These are phyloP conservation scores for Fusarium palustre DNA, from an alignment of 2,329 filamentous ascomycete species.

Conservation along the genomic window DNA sequence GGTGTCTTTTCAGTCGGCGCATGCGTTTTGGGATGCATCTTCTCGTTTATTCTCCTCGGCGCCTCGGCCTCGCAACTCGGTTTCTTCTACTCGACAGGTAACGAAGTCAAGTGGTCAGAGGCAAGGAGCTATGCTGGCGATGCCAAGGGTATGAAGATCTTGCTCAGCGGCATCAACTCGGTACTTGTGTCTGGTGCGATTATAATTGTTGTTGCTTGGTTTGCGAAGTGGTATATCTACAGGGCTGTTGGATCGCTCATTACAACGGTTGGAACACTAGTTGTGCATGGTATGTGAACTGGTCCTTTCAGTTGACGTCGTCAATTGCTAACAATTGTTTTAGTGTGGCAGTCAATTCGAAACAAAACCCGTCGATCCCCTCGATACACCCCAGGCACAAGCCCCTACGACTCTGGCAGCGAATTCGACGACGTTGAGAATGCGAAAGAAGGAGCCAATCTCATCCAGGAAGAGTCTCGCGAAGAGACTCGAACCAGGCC, in stretches of 20 bases:
- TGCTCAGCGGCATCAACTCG: conserved; percentile 48
- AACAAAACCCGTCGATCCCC: conserved; percentile 14
- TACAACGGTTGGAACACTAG: conserved; percentile 31
- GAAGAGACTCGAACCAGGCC: conserved; percentile 18
- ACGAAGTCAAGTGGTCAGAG: conserved; percentile 50
- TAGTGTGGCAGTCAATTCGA: conserved; percentile 36
- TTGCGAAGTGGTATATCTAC: conserved; percentile 44
- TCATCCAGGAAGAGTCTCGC: conserved; percentile 22
- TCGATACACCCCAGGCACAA: conserved; percentile 4
- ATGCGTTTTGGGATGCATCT: conserved; percentile 41
- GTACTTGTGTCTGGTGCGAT: conserved; percentile 40
- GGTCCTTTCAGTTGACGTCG: background rate
- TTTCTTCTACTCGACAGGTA: conserved; percentile 50
- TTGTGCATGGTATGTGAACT: conserved; percentile 38
- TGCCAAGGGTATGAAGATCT: conserved; percentile 49
- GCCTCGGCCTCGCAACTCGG: conserved; percentile 50
- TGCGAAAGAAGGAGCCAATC: conserved; percentile 23
- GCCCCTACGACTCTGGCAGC: conserved; percentile 35
- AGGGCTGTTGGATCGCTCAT: conserved; percentile 39
- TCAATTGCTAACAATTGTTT: conserved; percentile 5
- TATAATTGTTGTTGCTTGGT: conserved; percentile 43
- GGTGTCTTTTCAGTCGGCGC: conserved; percentile 41
- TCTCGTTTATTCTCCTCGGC: conserved; percentile 47
- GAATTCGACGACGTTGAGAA: conserved; percentile 35
- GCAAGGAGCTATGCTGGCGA: conserved; percentile 47